Conservation (phyloP, 1,139 yeast genomes). For the Geotrichum cucujoidarum region DNA sequence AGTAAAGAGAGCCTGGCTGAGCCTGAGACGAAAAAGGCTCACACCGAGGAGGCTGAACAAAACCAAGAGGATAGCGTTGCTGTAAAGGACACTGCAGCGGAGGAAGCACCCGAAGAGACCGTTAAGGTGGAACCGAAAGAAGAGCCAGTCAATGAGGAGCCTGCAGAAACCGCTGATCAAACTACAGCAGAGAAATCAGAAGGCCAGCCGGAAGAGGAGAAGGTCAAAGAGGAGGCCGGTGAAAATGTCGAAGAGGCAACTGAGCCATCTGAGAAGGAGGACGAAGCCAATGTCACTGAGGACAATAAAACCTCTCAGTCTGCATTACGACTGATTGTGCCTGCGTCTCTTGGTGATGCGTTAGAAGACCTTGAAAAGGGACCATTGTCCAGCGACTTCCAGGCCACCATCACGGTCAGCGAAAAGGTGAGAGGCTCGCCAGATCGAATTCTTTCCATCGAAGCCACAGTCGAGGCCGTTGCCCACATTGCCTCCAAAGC, state of each 20-base stretch:
- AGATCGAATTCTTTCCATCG: slow-evolving; percentile 13
- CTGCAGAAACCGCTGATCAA: no score
- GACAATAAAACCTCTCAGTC: not conserved
- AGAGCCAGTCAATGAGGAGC: no score
- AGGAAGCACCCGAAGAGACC: not conserved
- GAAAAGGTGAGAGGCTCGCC: slow-evolving; percentile 17
- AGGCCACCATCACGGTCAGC: not conserved
- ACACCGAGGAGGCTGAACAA: not conserved
- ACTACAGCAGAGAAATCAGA: not conserved
- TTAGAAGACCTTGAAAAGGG: slow-evolving; percentile 14
- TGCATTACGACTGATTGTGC: slow-evolving; percentile 8
- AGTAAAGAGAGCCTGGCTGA: slow-evolving; percentile 9
- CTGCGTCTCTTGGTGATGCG: slow-evolving; percentile 14
- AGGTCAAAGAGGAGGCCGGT: not conserved
- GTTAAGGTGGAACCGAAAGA: not conserved
- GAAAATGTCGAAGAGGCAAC: not conserved
- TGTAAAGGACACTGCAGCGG: not conserved
- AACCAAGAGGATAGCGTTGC: not conserved
- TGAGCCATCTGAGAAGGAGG: not conserved
- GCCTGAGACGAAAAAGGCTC: slow-evolving; percentile 11
- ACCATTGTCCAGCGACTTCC: not conserved
- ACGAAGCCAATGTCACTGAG: not conserved
- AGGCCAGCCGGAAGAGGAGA: slow-evolving; percentile 2
- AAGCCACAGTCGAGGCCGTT: slow-evolving; percentile 2
- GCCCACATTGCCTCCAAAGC: slow-evolving; percentile 4